Percentiles rank a stretch among this genome's conserved stretches.
These are phyloP conservation scores for Avena sativa DNA, from an alignment of 176 grass and related monocot genomes.

Conservation along the genomic window DNA sequence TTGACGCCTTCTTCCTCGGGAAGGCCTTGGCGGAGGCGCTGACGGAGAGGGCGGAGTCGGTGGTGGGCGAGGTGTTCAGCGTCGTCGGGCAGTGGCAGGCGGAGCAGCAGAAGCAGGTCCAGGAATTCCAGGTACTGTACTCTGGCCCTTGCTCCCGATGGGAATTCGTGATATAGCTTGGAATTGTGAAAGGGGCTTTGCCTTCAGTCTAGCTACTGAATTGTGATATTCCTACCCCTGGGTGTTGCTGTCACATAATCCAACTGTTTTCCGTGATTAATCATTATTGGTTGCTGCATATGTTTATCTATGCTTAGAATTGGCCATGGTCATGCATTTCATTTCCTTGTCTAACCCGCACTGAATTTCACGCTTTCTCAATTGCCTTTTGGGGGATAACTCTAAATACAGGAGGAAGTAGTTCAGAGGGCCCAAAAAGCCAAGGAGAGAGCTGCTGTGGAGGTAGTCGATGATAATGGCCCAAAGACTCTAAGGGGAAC, in stretches of 20 bases:
- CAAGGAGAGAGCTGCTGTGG: conserved; percentile 80
- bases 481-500: conserved; percentile 46
- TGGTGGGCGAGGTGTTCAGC: conserved; percentile 83
- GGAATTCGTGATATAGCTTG: no score
- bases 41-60: conserved; percentile 78
- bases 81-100: conserved; percentile 92
- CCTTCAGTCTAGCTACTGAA: background rate
- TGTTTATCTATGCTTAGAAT: background rate
- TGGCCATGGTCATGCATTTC: background rate
- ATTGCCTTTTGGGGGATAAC: background rate
- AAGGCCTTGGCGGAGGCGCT: conserved; percentile 92
- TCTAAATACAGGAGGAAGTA: conserved; percentile 80
- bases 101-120: conserved; percentile 90
- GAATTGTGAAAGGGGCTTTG: background rate
- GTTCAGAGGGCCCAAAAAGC: conserved; percentile 88
- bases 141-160: no score
- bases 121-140: conserved; percentile 77
- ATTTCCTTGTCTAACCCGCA: background rate
- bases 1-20: conserved; percentile 97
- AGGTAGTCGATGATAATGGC: conserved; percentile 59
- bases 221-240: background rate
- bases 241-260: background rate
- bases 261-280: background rate
- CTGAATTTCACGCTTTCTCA: conserved; percentile 10
- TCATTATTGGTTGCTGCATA: background rate